Evolutionary conservation across 495 filamentous ascomycete genomes (phyloP), one percentile per base, ranked within the genome.

Genomic region (Xylaria telfairii): DNA sequence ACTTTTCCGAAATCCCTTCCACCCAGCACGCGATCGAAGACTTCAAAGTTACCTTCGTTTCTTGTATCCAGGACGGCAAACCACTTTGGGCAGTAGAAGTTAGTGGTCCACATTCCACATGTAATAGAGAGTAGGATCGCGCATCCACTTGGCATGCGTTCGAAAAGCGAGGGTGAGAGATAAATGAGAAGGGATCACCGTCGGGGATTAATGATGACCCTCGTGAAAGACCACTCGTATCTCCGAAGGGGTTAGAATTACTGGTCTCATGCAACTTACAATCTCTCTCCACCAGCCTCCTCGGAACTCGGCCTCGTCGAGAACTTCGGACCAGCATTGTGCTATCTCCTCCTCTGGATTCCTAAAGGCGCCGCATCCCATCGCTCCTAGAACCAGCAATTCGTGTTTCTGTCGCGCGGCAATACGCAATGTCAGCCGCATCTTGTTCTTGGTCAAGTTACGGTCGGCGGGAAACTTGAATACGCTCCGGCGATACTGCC

Each of bases 291-390:
- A 90, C 86, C 87, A 88, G 1, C 87, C 86, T 4, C 87, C 88
- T 7, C 67, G 60, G 75, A 92, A 92, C 74, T 92, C 90, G 0
- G 59, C 42, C 67, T 92, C 88, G 42, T 69, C 34, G 68, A 92
- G 82, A 21, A 91, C 87, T 70, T 89, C 85, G 32, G 70, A 57
- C 83, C 88, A 92, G 70, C 85, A 87, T 28, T 82, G 24, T 6
- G 83, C 87, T 17, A 92, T 87, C 53, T 86, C 85, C 13, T 78
- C 71, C 0, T 77, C 79, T 28, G 91, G 91, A 72, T 92, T 90
- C 7, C 66, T 72, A 77, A 90, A 92, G 3, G 83, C 88, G 1
- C 90, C 90, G 68, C 90, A 92, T 1, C 91, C 91, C 24, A 93
- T 71, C 0, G 90, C 90, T 0, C 90, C 89, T 2, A 92, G 82